phyloP scores from a whole-genome alignment of 305 asterid genomes.

The Solanum hybrid region DNA sequence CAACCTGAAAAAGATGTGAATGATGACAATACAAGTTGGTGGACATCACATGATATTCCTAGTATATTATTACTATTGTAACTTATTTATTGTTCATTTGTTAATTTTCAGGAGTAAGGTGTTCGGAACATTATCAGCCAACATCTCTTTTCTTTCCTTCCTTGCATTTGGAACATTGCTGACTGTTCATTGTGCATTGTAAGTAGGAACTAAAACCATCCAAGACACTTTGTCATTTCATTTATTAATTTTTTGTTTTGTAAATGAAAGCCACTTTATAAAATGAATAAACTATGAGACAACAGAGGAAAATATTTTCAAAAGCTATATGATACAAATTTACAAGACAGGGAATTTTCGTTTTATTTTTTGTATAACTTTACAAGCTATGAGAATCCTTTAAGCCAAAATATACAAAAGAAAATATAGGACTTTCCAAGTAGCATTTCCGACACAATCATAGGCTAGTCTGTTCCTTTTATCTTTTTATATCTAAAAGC shows the following conservation, averaged over 20 bases:
- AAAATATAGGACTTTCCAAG: background rate
- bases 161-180: background rate
- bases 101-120: background rate
- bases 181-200: background rate
- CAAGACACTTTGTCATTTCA: background rate
- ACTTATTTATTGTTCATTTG: background rate
- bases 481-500: background rate
- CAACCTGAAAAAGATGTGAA: background rate
- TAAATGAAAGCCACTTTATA: background rate
- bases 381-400: conserved; percentile 3
- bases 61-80: background rate
- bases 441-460: background rate
- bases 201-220: background rate
- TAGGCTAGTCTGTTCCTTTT: background rate
- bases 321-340: background rate
- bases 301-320: background rate
- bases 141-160: background rate
- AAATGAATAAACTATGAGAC: background rate
- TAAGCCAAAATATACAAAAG: background rate
- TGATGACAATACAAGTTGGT: background rate
- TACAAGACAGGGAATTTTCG: background rate
- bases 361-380: background rate
- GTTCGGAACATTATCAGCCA: background rate
- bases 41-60: background rate
- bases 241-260: background rate